Percentiles rank a stretch among this genome's conserved stretches.
Conservation (phyloP, 805 yeast genomes). For the Myxozyma mucilagina region DNA sequence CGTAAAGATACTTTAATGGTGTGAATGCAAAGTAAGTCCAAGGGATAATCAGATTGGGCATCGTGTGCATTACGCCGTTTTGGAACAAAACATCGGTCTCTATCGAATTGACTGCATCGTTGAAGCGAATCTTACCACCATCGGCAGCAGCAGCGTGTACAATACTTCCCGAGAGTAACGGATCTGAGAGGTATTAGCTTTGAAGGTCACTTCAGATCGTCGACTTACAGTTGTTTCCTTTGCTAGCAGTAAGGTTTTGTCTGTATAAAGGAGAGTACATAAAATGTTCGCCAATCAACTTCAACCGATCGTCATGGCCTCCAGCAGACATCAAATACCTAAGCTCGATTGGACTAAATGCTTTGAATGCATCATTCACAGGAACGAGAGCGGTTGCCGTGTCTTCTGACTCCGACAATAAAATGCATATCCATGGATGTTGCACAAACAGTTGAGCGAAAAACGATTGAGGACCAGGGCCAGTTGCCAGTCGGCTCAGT, state of each 20-base stretch:
- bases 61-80: conserved; percentile 27
- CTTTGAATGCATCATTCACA: conserved; percentile 21
- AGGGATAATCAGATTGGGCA: conserved; percentile 21
- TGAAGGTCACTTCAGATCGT: too few relatives aligned
- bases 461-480: background rate
- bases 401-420: conserved; percentile 14
- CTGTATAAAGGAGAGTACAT: conserved; percentile 24
- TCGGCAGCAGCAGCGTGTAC: conserved; percentile 8
- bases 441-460: conserved; percentile 10
- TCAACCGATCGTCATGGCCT: conserved; percentile 25
- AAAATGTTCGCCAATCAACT: conserved; percentile 24
- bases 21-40: conserved; percentile 23
- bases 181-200: conserved; percentile 1
- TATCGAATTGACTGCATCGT: conserved; percentile 12
- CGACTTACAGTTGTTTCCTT: conserved; percentile 21
- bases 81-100: conserved; percentile 23
- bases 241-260: conserved; percentile 26
- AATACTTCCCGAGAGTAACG: conserved; percentile 15
- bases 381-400: conserved; percentile 31
- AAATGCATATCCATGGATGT: conserved; percentile 23
- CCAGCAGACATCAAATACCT: conserved; percentile 21
- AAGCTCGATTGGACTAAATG: conserved; percentile 23
- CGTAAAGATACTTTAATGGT: conserved; percentile 26
- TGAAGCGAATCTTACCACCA: conserved; percentile 15
- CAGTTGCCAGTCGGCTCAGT: background rate